These are phyloP conservation scores for Fomes fomentarius DNA, from an alignment of 1,284 basidiomycete species.

Conservation along the genomic window DNA sequence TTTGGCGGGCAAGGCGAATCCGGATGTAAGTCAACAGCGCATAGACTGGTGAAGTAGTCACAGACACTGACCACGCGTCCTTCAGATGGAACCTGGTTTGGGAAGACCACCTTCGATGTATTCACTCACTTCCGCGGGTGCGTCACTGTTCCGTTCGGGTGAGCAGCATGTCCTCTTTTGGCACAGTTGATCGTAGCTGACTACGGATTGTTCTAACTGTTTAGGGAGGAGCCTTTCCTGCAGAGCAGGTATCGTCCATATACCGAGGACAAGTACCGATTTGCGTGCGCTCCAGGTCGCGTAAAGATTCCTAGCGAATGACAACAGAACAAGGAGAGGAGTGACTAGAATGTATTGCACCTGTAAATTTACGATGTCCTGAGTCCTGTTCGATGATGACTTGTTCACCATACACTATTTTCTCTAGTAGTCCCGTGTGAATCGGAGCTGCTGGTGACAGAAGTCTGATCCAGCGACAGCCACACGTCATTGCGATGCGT, in stretches of 20 bases:
- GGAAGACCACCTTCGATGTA: constrained; percentile 48
- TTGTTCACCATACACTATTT: too few species aligned
- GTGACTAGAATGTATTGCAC: too few species aligned
- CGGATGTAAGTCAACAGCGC: constrained; percentile 41
- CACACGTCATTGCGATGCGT: too few species aligned
- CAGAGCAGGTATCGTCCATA: constrained; percentile 40
- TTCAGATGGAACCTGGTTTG: constrained; percentile 48
- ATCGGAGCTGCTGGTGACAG: too few species aligned
- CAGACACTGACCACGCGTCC: neutral
- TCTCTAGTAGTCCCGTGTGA: too few species aligned
- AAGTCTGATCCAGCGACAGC: too few species aligned
- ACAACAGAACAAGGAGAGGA: neutral
- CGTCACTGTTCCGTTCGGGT: constrained; percentile 43
- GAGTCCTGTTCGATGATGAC: too few species aligned
- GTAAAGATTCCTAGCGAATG: constrained; percentile 17
- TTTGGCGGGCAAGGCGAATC: constrained; percentile 53
- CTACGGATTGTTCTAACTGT: neutral
- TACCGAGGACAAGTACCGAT: constrained; percentile 31
- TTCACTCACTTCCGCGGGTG: constrained; percentile 50
- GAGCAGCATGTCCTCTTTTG: constrained; percentile 8
- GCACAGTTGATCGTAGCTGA: neutral
- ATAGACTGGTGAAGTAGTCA: too few species aligned
- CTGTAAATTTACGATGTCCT: too few species aligned
- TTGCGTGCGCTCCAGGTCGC: constrained; percentile 8
- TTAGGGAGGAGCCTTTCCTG: constrained; percentile 36